phyloP scores from a whole-genome alignment of 768 basidiomycete genomes.

The Fistulinella prunicolor region DNA sequence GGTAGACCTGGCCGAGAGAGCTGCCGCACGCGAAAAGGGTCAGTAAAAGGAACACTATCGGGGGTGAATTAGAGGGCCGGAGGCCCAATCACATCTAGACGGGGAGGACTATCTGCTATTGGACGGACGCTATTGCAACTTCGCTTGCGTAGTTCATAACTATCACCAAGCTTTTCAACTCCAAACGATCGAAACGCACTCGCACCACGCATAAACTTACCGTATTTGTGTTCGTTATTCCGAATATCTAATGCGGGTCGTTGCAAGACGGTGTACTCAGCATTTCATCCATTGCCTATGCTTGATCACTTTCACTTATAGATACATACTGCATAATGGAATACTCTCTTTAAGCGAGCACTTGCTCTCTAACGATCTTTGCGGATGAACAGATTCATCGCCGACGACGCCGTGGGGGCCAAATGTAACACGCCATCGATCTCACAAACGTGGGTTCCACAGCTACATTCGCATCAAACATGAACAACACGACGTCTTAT shows the following conservation, averaged over 20 bases:
- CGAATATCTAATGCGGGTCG: constrained; percentile 2
- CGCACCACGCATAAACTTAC: constrained; percentile 5
- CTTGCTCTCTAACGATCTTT: not conserved
- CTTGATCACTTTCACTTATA: constrained; percentile 12
- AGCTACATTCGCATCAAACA: too few species aligned
- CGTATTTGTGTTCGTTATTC: constrained; percentile 8
- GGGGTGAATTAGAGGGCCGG: not conserved
- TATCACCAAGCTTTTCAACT: constrained; percentile 10
- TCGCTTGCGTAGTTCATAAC: constrained; percentile 12
- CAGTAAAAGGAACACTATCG: constrained; percentile 5
- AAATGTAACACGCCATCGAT: too few species aligned
- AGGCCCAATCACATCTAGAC: constrained; percentile 14
- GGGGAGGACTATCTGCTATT: constrained; percentile 5
- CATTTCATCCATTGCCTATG: constrained; percentile 4
- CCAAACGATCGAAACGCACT: not conserved
- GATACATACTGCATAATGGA: constrained; percentile 17
- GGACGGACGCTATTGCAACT: constrained; percentile 6
- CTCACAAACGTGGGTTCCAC: too few species aligned
- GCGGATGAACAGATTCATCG: not conserved
- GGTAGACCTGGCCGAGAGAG: constrained; percentile 85
- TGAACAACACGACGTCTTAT: too few species aligned
- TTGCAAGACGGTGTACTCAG: constrained; percentile 16
- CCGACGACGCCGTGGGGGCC: too few species aligned
- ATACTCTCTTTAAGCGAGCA: not conserved
- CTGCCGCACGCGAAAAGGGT: constrained; percentile 49